Evolutionary conservation across 371 early-diverging fungal genomes (phyloP).

Genomic region (Saksenaea oblongispora): DNA sequence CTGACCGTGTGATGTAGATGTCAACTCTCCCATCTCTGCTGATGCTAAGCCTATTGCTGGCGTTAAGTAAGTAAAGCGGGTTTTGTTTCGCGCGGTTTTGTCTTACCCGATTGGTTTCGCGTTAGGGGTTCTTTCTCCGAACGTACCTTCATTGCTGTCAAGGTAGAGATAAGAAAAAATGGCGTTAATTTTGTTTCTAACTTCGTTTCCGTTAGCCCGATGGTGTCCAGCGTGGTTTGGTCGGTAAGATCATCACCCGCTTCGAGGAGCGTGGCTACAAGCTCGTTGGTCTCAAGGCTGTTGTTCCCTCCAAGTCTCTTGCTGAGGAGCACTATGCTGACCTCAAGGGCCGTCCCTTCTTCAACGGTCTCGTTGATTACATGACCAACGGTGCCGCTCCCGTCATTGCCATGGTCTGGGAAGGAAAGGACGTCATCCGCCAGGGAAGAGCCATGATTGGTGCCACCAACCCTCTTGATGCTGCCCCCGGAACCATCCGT

Average conservation of each 20-base stretch:
- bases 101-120: not conserved
- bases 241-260: slow-evolving; percentile 82
- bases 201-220: slow-evolving; percentile 45
- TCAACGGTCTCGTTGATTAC: slow-evolving; percentile 80
- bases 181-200: not conserved
- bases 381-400: slow-evolving; percentile 68
- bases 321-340: slow-evolving; percentile 92
- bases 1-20: slow-evolving; percentile 14
- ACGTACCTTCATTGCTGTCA: slow-evolving; percentile 83
- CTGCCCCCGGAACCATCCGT: slow-evolving; percentile 93
- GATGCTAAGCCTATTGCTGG: slow-evolving; percentile 66
- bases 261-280: slow-evolving; percentile 82
- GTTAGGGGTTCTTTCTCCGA: slow-evolving; percentile 65
- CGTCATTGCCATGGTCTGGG: slow-evolving; percentile 82
- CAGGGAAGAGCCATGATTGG: slow-evolving; percentile 91
- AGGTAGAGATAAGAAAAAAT: slow-evolving; percentile 30
- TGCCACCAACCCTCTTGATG: slow-evolving; percentile 78
- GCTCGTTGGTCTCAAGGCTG: slow-evolving; percentile 56
- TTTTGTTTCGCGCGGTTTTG: not conserved
- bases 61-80: slow-evolving; percentile 43
- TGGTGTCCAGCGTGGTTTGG: slow-evolving; percentile 81
- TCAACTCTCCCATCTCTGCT: slow-evolving; percentile 40
- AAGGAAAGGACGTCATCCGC: slow-evolving; percentile 89
- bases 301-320: slow-evolving; percentile 65
- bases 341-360: slow-evolving; percentile 84